Percentiles rank a stretch among this genome's conserved stretches.
Evolutionary conservation across 306 rosid species (phyloP).

Genomic region (Dryas drummondii): DNA sequence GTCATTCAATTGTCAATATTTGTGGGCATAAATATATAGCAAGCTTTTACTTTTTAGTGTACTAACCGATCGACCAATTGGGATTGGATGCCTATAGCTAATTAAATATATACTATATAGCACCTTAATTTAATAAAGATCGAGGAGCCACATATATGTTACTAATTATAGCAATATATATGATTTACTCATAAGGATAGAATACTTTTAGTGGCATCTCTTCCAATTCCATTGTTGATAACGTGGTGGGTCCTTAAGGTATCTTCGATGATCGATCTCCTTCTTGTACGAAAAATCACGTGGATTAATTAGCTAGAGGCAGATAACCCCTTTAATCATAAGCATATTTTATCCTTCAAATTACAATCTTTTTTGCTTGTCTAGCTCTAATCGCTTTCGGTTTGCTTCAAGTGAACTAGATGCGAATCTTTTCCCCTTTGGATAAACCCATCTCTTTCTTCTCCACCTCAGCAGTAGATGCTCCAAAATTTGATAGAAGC

Average conservation of each 20-base stretch:
- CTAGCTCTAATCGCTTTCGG: background rate
- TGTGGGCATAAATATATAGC: background rate
- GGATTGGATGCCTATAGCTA: too few species aligned
- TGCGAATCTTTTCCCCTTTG: slow-evolving; percentile 1
- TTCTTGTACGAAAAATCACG: slow-evolving; percentile 3
- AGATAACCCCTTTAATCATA: background rate
- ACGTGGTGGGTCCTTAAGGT: slow-evolving; percentile 2
- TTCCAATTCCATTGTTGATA: background rate
- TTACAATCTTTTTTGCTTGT: background rate
- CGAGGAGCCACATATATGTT: too few species aligned
- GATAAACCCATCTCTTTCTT: background rate
- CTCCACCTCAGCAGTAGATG: slow-evolving; percentile 15
- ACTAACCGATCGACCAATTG: too few species aligned
- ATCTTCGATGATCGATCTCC: background rate
- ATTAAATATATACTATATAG: too few species aligned
- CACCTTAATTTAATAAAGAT: too few species aligned
- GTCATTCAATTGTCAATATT: background rate
- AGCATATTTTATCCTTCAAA: slow-evolving; percentile 1
- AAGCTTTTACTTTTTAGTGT: too few species aligned
- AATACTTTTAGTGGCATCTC: too few species aligned
- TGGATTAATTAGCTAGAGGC: background rate
- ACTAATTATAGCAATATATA: too few species aligned
- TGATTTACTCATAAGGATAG: too few species aligned
- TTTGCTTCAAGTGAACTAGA: background rate
- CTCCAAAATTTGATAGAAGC: background rate